Conservation (phyloP, 306 rosid species). For the Cucurbita moschata region DNA sequence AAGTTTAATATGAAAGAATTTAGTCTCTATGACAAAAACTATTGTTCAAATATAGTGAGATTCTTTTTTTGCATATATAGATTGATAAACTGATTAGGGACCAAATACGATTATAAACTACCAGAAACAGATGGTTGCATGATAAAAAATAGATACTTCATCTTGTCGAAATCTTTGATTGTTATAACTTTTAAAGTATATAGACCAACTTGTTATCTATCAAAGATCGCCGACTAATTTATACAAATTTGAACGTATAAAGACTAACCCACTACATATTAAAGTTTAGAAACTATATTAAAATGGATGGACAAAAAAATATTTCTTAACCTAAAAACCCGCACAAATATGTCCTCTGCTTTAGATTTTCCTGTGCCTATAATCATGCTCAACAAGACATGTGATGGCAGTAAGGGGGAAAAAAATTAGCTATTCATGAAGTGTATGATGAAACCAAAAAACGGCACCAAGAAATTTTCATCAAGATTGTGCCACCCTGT, state of each 20-base stretch:
- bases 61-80: too few species aligned
- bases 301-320: too few species aligned
- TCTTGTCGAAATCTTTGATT: background rate
- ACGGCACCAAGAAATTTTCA: background rate
- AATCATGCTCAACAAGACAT: background rate
- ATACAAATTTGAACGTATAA: background rate
- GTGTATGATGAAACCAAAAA: background rate
- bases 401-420: background rate
- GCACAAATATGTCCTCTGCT: background rate
- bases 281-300: too few species aligned
- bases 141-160: background rate
- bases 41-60: too few species aligned
- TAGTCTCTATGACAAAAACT: too few species aligned
- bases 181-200: background rate
- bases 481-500: background rate
- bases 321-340: background rate
- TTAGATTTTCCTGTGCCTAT: background rate
- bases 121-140: background rate
- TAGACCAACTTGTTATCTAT: too few species aligned
- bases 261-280: too few species aligned
- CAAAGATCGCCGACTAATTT: background rate
- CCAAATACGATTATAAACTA: background rate
- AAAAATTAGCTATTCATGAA: background rate
- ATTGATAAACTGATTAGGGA: background rate
- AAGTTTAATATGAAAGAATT: too few species aligned